Conservation (phyloP, 352 stramenopile genomes). For the Phytopythium vexans region DNA sequence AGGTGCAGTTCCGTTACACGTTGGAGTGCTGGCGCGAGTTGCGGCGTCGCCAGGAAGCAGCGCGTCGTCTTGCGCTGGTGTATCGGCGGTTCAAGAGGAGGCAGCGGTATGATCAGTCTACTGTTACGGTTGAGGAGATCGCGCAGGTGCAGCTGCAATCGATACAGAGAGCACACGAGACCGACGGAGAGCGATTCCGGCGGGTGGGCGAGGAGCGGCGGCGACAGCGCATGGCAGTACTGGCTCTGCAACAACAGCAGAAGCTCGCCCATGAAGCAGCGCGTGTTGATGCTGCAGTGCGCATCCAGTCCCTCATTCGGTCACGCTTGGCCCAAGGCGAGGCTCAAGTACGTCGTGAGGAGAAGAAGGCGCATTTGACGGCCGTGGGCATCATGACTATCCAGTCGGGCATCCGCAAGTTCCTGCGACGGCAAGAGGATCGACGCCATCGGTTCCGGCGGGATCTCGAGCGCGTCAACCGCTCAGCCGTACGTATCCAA, state of each 20-base stretch:
- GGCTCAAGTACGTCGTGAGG: conserved; percentile 22
- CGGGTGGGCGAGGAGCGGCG: conserved; percentile 47
- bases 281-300: conserved; percentile 29
- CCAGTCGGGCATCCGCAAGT: conserved; percentile 65
- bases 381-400: conserved; percentile 61
- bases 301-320: conserved; percentile 49
- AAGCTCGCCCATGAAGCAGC: conserved; percentile 44
- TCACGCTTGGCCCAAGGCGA: conserved; percentile 34
- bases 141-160: conserved; percentile 47
- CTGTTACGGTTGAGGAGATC: conserved; percentile 59
- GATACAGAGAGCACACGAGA: conserved; percentile 37
- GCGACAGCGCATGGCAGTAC: conserved; percentile 45
- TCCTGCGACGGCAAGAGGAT: conserved; percentile 39
- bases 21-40: conserved; percentile 19
- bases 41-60: conserved; percentile 18
- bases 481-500: conserved; percentile 60
- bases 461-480: conserved; percentile 61
- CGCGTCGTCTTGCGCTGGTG: conserved; percentile 31
- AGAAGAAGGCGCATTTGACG: conserved; percentile 51
- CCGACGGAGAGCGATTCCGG: conserved; percentile 33
- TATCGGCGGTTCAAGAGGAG: conserved; percentile 47
- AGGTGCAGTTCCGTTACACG: conserved; percentile 26
- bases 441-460: conserved; percentile 37
- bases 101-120: conserved; percentile 36
- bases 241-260: conserved; percentile 52